Evolutionary conservation across 2,329 filamentous ascomycete genomes (phyloP).

Genomic region (Alternaria consortialis): DNA sequence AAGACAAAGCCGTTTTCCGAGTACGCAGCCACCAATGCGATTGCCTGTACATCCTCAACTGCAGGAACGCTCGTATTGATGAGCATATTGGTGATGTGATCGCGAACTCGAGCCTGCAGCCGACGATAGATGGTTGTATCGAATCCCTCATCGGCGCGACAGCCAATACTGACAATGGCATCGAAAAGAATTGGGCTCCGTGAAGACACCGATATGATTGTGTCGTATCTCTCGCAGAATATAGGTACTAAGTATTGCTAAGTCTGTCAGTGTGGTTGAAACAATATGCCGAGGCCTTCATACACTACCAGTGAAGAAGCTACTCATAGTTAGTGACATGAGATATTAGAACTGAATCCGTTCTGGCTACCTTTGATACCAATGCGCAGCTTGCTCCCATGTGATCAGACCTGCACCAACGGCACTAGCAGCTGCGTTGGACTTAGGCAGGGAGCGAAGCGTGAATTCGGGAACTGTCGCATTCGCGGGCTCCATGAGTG

Average conservation of each 20-base stretch:
- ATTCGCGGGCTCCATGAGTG: slow-evolving; percentile 2
- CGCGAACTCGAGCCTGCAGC: slow-evolving; percentile 43
- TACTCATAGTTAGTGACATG: slow-evolving; percentile 16
- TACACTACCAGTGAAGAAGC: slow-evolving; percentile 47
- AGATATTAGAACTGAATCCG: background rate
- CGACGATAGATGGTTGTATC: slow-evolving; percentile 50
- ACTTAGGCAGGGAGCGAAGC: slow-evolving; percentile 9
- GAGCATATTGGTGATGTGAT: slow-evolving; percentile 58
- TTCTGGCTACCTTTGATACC: slow-evolving; percentile 34
- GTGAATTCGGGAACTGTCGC: slow-evolving; percentile 1
- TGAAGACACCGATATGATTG: slow-evolving; percentile 55
- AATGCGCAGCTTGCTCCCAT: slow-evolving; percentile 36
- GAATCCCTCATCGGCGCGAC: slow-evolving; percentile 57
- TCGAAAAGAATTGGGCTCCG: slow-evolving; percentile 63
- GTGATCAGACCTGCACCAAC: slow-evolving; percentile 37
- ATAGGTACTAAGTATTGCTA: slow-evolving; percentile 62
- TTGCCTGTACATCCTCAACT: slow-evolving; percentile 62
- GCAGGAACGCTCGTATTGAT: slow-evolving; percentile 53
- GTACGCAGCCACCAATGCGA: slow-evolving; percentile 63
- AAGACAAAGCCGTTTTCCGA: slow-evolving; percentile 62
- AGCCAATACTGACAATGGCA: slow-evolving; percentile 62
- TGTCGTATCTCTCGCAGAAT: slow-evolving; percentile 58
- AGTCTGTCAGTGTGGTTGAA: slow-evolving; percentile 1
- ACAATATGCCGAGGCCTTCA: background rate
- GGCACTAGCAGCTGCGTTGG: slow-evolving; percentile 24